A percentile compares a stretch with the other conserved stretches of the same genome.
Evolutionary conservation across 2,329 filamentous ascomycete genomes (phyloP).

Genomic region (Exophiala sp.): DNA sequence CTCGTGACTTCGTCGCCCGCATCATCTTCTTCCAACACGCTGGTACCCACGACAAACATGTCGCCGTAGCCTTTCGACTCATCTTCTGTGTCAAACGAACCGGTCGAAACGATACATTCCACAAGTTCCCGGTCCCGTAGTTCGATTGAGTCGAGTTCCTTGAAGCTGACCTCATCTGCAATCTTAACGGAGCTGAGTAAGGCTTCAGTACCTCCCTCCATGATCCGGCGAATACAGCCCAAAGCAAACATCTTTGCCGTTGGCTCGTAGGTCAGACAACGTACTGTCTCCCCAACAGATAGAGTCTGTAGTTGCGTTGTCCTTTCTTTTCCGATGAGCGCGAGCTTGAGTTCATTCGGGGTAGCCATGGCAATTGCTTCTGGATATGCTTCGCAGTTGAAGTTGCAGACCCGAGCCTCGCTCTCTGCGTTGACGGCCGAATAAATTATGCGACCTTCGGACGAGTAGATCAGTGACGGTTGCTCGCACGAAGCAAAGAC

Average conservation of each 20-base stretch:
- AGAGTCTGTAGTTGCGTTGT: slow-evolving; percentile 83
- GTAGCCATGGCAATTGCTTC: slow-evolving; percentile 76
- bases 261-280: slow-evolving; percentile 78
- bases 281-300: slow-evolving; percentile 71
- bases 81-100: slow-evolving; percentile 48
- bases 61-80: slow-evolving; percentile 53
- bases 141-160: slow-evolving; percentile 64
- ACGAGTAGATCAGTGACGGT: slow-evolving; percentile 85
- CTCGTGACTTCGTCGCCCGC: slow-evolving; percentile 47
- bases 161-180: slow-evolving; percentile 84
- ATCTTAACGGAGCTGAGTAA: slow-evolving; percentile 77
- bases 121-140: slow-evolving; percentile 68
- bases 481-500: slow-evolving; percentile 94
- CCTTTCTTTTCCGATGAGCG: slow-evolving; percentile 72
- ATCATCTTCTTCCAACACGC: slow-evolving; percentile 59
- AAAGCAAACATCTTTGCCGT: slow-evolving; percentile 75
- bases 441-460: slow-evolving; percentile 81
- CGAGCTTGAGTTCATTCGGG: slow-evolving; percentile 67
- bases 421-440: slow-evolving; percentile 89
- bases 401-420: slow-evolving; percentile 72
- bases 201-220: slow-evolving; percentile 65
- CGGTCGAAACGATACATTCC: slow-evolving; percentile 73
- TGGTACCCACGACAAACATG: slow-evolving; percentile 85
- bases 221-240: slow-evolving; percentile 71
- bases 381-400: slow-evolving; percentile 75